Conservation (phyloP, 139 green algal species). For the Auxenochlorella pyrenoidosa region DNA sequence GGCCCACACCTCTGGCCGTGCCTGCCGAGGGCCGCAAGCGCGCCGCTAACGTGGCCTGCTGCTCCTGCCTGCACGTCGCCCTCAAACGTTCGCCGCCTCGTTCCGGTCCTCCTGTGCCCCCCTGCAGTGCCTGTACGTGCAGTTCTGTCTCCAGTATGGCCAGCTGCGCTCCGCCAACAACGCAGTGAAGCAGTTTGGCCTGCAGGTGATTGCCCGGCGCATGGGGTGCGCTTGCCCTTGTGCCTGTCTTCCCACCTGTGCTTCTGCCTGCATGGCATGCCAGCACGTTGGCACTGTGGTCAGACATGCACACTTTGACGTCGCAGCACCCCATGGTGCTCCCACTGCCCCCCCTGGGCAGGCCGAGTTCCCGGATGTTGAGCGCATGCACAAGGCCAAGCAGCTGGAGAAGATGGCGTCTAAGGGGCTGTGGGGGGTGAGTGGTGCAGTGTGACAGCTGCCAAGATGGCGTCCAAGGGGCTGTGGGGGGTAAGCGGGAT, state of each 20-base stretch:
- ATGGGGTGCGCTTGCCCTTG: background rate
- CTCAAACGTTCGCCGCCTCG: background rate
- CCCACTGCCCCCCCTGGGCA: background rate
- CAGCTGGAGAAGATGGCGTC: conserved; percentile 57
- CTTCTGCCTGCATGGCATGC: no score
- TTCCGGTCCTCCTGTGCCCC: background rate
- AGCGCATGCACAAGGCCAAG: conserved; percentile 58
- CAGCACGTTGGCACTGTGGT: no score
- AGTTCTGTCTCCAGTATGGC: conserved; percentile 55
- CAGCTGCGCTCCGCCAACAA: conserved; percentile 37
- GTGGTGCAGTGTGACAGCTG: background rate
- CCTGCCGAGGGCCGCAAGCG: no score
- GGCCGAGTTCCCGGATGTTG: conserved; percentile 58
- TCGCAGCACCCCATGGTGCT: no score
- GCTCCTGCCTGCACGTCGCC: background rate
- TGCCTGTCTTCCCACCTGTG: background rate
- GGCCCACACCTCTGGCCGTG: no score
- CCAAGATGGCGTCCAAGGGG: conserved; percentile 53
- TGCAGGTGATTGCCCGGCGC: background rate
- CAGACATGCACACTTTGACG: no score
- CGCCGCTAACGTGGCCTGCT: no score
- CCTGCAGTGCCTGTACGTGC: conserved; percentile 50
- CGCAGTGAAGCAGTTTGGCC: conserved; percentile 1
- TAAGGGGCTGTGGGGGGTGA: conserved; percentile 68
- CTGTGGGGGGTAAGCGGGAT: conserved; percentile 71